Evolutionary conservation across 768 basidiomycete species (phyloP).

Genomic region (Hygrophoropsis aurantiaca): DNA sequence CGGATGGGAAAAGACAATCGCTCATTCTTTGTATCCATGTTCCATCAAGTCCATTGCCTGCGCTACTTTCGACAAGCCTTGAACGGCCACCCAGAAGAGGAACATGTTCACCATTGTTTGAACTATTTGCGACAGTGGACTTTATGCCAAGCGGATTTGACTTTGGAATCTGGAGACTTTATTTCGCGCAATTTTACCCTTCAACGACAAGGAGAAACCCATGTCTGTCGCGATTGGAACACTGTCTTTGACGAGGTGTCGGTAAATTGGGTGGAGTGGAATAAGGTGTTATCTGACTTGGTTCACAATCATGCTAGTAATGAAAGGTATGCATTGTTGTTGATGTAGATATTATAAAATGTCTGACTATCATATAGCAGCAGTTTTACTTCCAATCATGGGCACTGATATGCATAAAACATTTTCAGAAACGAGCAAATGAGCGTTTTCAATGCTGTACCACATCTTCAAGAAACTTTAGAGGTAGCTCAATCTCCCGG

Average conservation of each 20-base stretch:
- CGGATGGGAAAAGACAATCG: slow-evolving; percentile 26
- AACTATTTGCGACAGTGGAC: slow-evolving; percentile 44
- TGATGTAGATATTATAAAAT: too few relatives aligned
- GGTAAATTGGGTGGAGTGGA: slow-evolving; percentile 35
- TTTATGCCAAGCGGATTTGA: slow-evolving; percentile 42
- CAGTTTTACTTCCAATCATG: too few relatives aligned
- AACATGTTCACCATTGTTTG: slow-evolving; percentile 34
- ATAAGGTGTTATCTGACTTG: neutral
- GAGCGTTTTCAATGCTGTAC: too few relatives aligned
- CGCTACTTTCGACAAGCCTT: slow-evolving; percentile 13
- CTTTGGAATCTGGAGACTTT: slow-evolving; percentile 44
- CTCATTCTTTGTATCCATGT: slow-evolving; percentile 25
- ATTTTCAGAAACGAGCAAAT: too few relatives aligned
- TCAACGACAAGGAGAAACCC: slow-evolving; percentile 36
- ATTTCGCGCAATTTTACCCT: slow-evolving; percentile 32
- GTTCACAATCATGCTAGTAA: too few relatives aligned
- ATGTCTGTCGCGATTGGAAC: slow-evolving; percentile 44
- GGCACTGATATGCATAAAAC: too few relatives aligned
- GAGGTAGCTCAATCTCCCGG: too few relatives aligned
- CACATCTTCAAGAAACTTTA: too few relatives aligned
- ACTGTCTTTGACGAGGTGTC: slow-evolving; percentile 33
- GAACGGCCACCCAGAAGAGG: neutral
- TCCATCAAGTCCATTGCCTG: slow-evolving; percentile 31
- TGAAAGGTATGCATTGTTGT: too few relatives aligned
- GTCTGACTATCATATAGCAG: too few relatives aligned